Evolutionary conservation across 768 basidiomycete species (phyloP), one percentile per base, ranked within the genome.

Genomic region (Termitomyces sp.): DNA sequence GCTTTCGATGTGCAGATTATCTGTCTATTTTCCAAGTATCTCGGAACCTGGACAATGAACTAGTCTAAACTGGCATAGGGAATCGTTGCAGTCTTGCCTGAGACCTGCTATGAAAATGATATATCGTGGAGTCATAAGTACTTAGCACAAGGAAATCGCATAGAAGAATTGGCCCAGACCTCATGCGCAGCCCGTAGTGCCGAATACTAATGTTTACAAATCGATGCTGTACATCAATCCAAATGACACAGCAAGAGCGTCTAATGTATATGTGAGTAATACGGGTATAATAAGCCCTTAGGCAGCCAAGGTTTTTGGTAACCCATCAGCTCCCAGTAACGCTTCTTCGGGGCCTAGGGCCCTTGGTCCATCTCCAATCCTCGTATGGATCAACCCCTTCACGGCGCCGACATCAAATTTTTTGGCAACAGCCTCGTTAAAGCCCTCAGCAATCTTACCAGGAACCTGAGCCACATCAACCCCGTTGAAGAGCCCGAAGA

Each of bases 291-390:
- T 21, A 53, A 31, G 21, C 16, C 21, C n/a, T 58, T 49, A 59
- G 31, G 51, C 58, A n/a, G 72, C 75, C 46, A 82, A 57, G 17
- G 71, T 71, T 62, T 79, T 85, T 0, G 95, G 95, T 44, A 89
- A 63, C 4, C 96, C 96, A 54, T 87, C 77, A 0, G 64, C 65
- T 1, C 79, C 82, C 61, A 98, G 72, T 62, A 99, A 67, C 23
- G 84, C 73, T 63, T 92, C 90, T 49, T 81, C 81, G 31, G 66
- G 63, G 32, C 71, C 79, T 35, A 97, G 70, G 17, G 83, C 82
- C 61, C 89, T 79, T 0, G 96, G 96, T 0, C 96, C 95, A 66
- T 94, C 95, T 0, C 96, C 96, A 8, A 98, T 92, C 44, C 81
- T 77, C 9, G 96, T 98, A 71, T 96, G 94, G 52, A 98, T 98